Conservation (phyloP, 192 early-diverging fungal species). For the Umbelopsis sp. region DNA sequence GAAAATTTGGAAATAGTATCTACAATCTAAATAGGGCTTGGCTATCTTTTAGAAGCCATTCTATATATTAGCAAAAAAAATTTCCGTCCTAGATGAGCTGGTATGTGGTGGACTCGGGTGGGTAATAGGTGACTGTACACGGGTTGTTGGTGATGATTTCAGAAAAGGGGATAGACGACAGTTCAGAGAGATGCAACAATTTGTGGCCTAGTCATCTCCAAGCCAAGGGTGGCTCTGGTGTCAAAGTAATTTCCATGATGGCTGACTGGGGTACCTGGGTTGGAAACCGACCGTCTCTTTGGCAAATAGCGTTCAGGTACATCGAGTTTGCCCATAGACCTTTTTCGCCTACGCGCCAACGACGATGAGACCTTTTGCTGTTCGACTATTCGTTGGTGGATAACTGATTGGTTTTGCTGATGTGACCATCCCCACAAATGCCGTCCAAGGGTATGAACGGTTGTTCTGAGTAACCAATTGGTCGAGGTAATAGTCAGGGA, state of each 20-base stretch:
- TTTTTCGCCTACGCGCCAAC: conserved; percentile 1
- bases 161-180: not conserved
- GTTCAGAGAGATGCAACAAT: not conserved
- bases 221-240: not conserved
- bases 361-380: not conserved
- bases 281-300: not conserved
- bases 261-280: not conserved
- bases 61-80: no score
- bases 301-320: not conserved
- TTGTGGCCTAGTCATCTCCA: conserved; percentile 9
- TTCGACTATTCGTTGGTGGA: conserved; percentile 10
- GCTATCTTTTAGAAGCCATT: no score
- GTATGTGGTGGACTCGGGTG: no score
- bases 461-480: conserved; percentile 12
- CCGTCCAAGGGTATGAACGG: not conserved
- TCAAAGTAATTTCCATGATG: conserved; percentile 3
- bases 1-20: not conserved
- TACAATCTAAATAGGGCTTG: not conserved
- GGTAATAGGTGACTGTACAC: not conserved
- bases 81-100: no score
- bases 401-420: conserved; percentile 3
- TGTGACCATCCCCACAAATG: conserved; percentile 12
- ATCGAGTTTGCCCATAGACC: conserved; percentile 1
- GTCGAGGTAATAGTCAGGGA: conserved; percentile 7
- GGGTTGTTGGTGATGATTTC: not conserved